Evolutionary conservation across 179 eudicot species (phyloP), one percentile per base, ranked within the genome.

Genomic region (Spinacia oleracea): DNA sequence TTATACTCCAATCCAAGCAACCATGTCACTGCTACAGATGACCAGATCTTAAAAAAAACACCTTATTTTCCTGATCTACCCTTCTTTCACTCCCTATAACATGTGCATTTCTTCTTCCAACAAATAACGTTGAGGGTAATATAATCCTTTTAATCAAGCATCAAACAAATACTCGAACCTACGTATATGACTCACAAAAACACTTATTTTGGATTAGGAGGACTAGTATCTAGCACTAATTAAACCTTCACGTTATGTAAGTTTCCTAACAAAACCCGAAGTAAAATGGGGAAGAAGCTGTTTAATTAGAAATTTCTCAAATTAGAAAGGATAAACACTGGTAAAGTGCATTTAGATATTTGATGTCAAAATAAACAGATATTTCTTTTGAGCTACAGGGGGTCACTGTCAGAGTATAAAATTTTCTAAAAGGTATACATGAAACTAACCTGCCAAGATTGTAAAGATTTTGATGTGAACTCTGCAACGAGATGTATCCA

Each of bases 401-500:
- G 51, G n/a, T n/a, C n/a, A n/a, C 1, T 55, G 42, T 40, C 20
- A 38, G 12, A 70, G 66, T n/a, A 31, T 32, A 9, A 9, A 32
- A 76, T 66, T 14, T 51, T 66, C 25, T 72, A 7, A 9, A 31
- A 77, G 43, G 70, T 31, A 38, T 21, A 18, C 53, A 78, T 11
- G 74, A 42, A 80, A 43, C 72, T 74, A 68, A 90, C 98, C 98
- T 94, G 96, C 94, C 98, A 95, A 69, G 98, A 95, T 83, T 90
- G 92, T 85, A 95, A 80, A 65, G 98, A 95, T 81, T 90, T 95
- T 78, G 86, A 89, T 16, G 98, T 93, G 80, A 95, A 95, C 84
- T 95, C 97, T 75, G 98, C 94, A 60, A 95, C 98, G 60, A 93
- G 88, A 79, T 90, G 94, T 85, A 94, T 94, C 98, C 98, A 94